phyloP scores from a whole-genome alignment of 192 early-diverging fungal genomes.

The Coemansia sp. region DNA sequence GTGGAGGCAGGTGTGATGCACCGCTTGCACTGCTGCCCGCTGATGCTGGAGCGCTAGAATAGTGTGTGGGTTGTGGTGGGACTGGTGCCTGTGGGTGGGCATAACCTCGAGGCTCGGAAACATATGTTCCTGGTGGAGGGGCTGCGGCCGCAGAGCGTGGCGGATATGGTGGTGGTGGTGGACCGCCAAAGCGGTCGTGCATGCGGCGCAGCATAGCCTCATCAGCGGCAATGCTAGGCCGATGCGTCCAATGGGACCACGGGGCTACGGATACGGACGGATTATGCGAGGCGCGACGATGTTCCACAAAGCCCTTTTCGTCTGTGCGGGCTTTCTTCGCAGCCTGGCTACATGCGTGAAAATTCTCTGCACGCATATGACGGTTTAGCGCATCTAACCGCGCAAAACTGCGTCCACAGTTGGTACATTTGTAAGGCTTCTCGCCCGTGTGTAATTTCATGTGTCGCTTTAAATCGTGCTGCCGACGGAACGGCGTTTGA shows the following conservation, averaged over 20 bases:
- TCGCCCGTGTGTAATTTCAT: constrained; percentile 78
- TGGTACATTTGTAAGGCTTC: constrained; percentile 68
- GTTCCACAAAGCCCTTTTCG: constrained; percentile 23
- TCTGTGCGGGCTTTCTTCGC: constrained; percentile 54
- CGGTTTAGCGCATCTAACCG: constrained; percentile 77
- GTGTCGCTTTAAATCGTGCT: constrained; percentile 90
- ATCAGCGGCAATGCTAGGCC: constrained; percentile 55
- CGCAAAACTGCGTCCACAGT: constrained; percentile 79
- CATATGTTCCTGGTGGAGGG: not conserved
- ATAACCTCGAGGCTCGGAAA: not conserved
- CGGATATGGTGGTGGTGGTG: constrained; percentile 3
- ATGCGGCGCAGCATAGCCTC: constrained; percentile 54
- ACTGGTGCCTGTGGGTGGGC: not conserved
- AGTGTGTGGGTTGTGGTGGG: not conserved
- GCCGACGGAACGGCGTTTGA: constrained; percentile 75
- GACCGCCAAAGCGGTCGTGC: constrained; percentile 50
- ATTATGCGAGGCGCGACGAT: constrained; percentile 38
- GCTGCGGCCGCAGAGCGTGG: constrained; percentile 10
- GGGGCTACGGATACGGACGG: constrained; percentile 14
- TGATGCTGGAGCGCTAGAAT: not conserved
- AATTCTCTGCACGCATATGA: constrained; percentile 65
- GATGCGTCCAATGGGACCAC: constrained; percentile 50
- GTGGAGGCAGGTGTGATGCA: not conserved
- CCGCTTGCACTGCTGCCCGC: not conserved
- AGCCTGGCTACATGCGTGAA: constrained; percentile 58